These are phyloP conservation scores for Coemansia sp. DNA, from an alignment of 192 early-diverging fungal species.

Conservation along the genomic window DNA sequence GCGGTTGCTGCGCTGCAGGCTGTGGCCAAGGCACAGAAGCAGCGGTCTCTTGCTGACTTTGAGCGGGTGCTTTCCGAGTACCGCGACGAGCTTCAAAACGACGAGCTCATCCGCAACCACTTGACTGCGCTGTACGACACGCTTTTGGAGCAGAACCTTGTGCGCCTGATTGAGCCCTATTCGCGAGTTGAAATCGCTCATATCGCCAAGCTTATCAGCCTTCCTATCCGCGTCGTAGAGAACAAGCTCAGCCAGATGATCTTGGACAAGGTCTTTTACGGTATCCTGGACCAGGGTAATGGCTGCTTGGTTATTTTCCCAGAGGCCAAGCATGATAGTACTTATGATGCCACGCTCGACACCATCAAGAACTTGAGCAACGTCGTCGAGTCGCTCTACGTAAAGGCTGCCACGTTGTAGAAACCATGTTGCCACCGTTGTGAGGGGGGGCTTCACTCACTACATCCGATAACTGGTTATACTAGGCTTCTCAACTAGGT, in stretches of 20 bases:
- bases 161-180: slow-evolving; percentile 97
- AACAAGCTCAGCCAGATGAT: slow-evolving; percentile 99
- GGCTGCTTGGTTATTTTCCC: slow-evolving; percentile 96
- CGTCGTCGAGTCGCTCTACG: slow-evolving; percentile 94
- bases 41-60: slow-evolving; percentile 96
- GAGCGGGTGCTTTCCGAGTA: slow-evolving; percentile 87
- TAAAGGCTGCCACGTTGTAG: slow-evolving; percentile 69
- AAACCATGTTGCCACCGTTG: neutral
- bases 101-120: slow-evolving; percentile 93
- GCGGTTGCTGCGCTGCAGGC: slow-evolving; percentile 95
- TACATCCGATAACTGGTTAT: neutral
- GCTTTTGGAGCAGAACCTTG: slow-evolving; percentile 94
- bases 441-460: neutral
- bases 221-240: slow-evolving; percentile 94
- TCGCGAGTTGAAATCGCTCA: slow-evolving; percentile 96
- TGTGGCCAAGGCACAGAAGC: slow-evolving; percentile 93
- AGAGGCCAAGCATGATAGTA: slow-evolving; percentile 85
- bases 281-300: slow-evolving; percentile 97
- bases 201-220: slow-evolving; percentile 90
- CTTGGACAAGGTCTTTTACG: slow-evolving; percentile 92
- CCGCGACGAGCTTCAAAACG: slow-evolving; percentile 84
- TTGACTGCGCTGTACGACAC: slow-evolving; percentile 94
- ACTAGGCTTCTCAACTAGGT: neutral
- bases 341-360: slow-evolving; percentile 89
- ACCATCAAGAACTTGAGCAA: slow-evolving; percentile 97